Evolutionary conservation across 495 filamentous ascomycete species (phyloP), one percentile per base, ranked within the genome.

Genomic region (Schizothecium vesticola): DNA sequence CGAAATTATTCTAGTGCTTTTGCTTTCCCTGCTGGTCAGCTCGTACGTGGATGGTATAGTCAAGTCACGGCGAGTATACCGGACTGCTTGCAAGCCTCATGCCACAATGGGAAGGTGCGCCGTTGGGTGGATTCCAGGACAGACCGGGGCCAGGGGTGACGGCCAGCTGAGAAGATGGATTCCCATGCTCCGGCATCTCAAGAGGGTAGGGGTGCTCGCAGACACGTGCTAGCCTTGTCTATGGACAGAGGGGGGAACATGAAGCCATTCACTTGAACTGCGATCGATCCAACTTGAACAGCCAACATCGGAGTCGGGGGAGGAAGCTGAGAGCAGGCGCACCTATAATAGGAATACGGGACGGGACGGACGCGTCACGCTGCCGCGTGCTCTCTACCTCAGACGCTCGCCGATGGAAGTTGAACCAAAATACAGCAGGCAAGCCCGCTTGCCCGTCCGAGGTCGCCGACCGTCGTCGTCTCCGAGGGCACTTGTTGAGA

Each of bases 261-360:
- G 36, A 43, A 28, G 26, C 26, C 19, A 19, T 51, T n/a, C 43
- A n/a, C 43, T n/a, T 51, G 43, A n/a, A n/a, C 43, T n/a, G 16
- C 43, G 43, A 51, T 51, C 43, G 6, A 51, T 51, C 43, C 43
- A 51, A n/a, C 43, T 19, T n/a, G 1, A n/a, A n/a, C 43, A 51
- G 1, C 43, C 13, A 51, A n/a, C 43, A 8, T 51, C 19, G 43
- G 5, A 1, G 36, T 19, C 6, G 19, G 43, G 43, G 43, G 7
- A 21, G 24, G 61, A 11, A 69, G 33, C 56, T 66, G 31, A 65
- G 24, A 43, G 28, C n/a, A 28, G 63, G 28, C 51, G 57, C 25
- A 28, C 65, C 65, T 66, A 66, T 60, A 66, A 29, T 66, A 60
- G 43, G 65, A 66, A 66, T 66, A 28, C 57, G 56, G 65, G 31